Percentiles rank a stretch among this genome's conserved stretches.
Evolutionary conservation across 441 rosid genomes (phyloP).

Genomic region (Macaranga tanarius): DNA sequence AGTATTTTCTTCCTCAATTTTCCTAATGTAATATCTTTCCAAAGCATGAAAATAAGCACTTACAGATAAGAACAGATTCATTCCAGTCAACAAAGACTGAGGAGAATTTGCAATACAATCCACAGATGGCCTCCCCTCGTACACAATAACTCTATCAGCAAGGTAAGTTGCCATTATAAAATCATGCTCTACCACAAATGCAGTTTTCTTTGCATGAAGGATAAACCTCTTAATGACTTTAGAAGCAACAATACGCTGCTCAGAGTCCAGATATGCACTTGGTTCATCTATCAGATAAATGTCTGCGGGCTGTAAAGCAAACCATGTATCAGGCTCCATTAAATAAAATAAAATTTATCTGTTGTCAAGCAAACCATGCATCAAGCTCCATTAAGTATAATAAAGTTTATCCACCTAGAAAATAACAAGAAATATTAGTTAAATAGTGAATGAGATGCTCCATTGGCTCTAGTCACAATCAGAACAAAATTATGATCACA

Average conservation of each 20-base stretch:
- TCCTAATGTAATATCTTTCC: not conserved
- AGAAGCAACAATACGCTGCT: slow-evolving; percentile 95
- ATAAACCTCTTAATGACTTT: slow-evolving; percentile 96
- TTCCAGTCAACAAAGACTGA: slow-evolving; percentile 88
- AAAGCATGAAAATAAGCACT: slow-evolving; percentile 26
- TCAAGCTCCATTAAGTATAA: slow-evolving; percentile 14
- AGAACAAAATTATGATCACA: not conserved
- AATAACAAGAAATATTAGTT: not conserved
- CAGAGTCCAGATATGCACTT: slow-evolving; percentile 95
- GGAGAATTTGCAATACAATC: slow-evolving; percentile 88
- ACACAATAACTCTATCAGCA: slow-evolving; percentile 93
- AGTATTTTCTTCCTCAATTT: not conserved
- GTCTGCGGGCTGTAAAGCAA: slow-evolving; percentile 83
- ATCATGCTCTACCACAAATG: slow-evolving; percentile 95
- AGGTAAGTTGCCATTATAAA: slow-evolving; percentile 95
- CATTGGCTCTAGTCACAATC: not conserved
- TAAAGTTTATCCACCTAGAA: slow-evolving; percentile 2
- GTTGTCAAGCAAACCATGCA: slow-evolving; percentile 45
- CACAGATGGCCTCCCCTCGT: slow-evolving; percentile 82
- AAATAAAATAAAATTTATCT: no score
- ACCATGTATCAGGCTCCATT: slow-evolving; percentile 13
- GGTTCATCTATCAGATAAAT: slow-evolving; percentile 97
- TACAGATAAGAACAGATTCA: slow-evolving; percentile 96
- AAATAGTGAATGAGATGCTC: not conserved
- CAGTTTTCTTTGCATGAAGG: slow-evolving; percentile 95